Conservation (phyloP, 495 filamentous ascomycete genomes). For the Penicillium bovifimosum region DNA sequence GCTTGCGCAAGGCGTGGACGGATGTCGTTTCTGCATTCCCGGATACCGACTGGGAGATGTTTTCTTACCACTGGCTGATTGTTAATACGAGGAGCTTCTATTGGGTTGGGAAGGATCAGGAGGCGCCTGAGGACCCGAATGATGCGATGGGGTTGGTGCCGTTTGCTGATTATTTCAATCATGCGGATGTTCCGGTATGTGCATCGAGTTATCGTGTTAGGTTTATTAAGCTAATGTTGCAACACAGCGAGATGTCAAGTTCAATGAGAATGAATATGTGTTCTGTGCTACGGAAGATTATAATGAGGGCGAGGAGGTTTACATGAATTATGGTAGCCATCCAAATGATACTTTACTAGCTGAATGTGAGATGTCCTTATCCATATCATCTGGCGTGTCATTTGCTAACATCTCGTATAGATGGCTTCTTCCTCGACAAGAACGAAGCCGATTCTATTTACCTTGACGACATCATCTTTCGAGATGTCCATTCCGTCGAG, state of each 20-base stretch:
- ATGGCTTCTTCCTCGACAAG: conserved; percentile 68
- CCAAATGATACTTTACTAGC: conserved; percentile 73
- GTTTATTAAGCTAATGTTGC: neutral
- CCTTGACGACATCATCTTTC: conserved; percentile 64
- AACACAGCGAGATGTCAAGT: conserved; percentile 55
- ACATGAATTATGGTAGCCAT: conserved; percentile 75
- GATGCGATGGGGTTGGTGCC: conserved; percentile 78
- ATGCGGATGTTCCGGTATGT: conserved; percentile 49
- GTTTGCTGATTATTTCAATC: conserved; percentile 87
- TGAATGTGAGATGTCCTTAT: conserved; percentile 62
- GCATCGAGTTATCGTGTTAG: neutral
- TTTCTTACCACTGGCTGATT: conserved; percentile 70
- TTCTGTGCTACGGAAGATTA: conserved; percentile 53
- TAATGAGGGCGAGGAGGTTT: conserved; percentile 64
- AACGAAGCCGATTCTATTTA: conserved; percentile 62
- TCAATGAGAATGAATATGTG: conserved; percentile 53
- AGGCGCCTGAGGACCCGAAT: conserved; percentile 49
- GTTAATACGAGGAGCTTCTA: conserved; percentile 84
- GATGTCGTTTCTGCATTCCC: conserved; percentile 49
- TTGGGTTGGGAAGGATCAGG: conserved; percentile 49
- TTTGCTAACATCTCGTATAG: conserved; percentile 19
- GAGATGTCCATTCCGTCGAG: conserved; percentile 33
- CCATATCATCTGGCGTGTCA: neutral
- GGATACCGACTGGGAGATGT: conserved; percentile 46
- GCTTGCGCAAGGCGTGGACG: conserved; percentile 58